Conservation (phyloP, 2,329 filamentous ascomycete genomes). For the Cercospora citrullina region DNA sequence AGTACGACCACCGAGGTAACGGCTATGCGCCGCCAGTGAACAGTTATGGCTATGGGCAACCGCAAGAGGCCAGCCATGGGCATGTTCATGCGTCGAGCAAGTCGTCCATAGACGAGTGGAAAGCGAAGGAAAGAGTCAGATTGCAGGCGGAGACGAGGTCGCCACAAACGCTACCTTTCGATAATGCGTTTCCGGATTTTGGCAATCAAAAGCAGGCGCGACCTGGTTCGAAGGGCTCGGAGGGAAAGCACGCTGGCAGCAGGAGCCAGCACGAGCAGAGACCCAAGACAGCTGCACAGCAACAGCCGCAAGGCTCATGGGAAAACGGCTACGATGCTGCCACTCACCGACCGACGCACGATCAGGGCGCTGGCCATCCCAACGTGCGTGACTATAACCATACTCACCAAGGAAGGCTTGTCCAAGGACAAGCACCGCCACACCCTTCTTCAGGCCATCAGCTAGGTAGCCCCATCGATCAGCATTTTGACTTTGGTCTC, state of each 20-base stretch:
- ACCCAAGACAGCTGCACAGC: slow-evolving; percentile 14
- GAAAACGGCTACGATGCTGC: slow-evolving; percentile 20
- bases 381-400: not conserved
- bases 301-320: slow-evolving; percentile 15
- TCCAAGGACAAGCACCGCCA: slow-evolving; percentile 14
- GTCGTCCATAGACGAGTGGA: slow-evolving; percentile 39
- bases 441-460: slow-evolving; percentile 20
- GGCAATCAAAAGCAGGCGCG: slow-evolving; percentile 36
- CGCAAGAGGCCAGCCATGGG: not conserved
- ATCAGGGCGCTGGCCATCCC: not conserved
- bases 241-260: slow-evolving; percentile 25
- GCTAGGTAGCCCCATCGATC: slow-evolving; percentile 12
- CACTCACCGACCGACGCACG: not conserved
- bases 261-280: slow-evolving; percentile 28
- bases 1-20: slow-evolving; percentile 7
- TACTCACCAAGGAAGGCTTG: slow-evolving; percentile 14
- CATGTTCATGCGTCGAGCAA: slow-evolving; percentile 21
- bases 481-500: slow-evolving; percentile 14
- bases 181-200: slow-evolving; percentile 54
- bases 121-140: slow-evolving; percentile 35
- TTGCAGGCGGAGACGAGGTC: slow-evolving; percentile 33
- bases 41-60: not conserved
- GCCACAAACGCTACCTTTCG: slow-evolving; percentile 38
- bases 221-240: slow-evolving; percentile 20
- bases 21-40: not conserved